Evolutionary conservation across 225 moss, liverwort and hornwort genomes (phyloP).

Genomic region (Thuidium tamariscinum): DNA sequence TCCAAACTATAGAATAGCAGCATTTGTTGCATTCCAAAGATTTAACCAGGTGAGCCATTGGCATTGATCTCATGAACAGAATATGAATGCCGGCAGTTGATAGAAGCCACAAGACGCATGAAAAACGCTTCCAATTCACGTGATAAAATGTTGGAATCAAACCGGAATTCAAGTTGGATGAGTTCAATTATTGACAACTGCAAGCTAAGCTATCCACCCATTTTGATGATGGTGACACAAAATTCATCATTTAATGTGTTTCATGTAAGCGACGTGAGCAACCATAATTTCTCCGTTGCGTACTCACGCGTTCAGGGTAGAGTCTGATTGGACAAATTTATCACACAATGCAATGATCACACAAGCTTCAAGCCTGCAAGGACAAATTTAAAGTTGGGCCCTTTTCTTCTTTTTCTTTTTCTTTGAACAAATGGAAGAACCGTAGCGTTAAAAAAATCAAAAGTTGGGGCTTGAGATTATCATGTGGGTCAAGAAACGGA

Average conservation of each 20-base stretch:
- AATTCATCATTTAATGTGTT: background rate
- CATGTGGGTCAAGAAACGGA: background rate
- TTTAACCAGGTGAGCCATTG: background rate
- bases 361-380: background rate
- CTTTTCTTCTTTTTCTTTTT: no score
- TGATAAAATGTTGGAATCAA: background rate
- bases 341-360: background rate
- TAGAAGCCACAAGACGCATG: background rate
- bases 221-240: background rate
- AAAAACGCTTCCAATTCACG: background rate
- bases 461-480: background rate
- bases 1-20: background rate
- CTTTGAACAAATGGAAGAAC: no score
- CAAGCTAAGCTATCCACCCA: background rate
- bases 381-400: background rate
- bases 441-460: no score
- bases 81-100: background rate
- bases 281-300: background rate
- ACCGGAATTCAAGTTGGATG: background rate
- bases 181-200: background rate
- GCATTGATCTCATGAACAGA: background rate
- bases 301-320: background rate
- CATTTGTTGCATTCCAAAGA: background rate
- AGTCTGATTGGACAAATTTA: background rate
- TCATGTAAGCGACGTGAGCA: background rate